These are phyloP conservation scores for Hemerocallis citrina DNA, from an alignment of 106 monocot genomes.

Conservation along the genomic window DNA sequence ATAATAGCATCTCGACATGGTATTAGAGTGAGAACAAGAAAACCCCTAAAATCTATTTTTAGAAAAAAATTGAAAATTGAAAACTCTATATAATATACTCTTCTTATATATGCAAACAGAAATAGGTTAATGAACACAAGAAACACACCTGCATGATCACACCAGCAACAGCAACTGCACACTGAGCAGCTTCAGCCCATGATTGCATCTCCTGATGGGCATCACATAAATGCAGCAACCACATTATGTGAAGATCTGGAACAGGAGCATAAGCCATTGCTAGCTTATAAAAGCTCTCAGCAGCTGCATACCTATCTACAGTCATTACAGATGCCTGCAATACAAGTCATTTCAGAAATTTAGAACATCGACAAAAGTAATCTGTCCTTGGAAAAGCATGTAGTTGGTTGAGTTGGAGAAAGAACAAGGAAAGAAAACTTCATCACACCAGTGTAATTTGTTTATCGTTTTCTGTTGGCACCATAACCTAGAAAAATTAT, in stretches of 20 bases:
- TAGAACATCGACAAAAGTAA: too few relatives aligned
- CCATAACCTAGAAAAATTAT: too few relatives aligned
- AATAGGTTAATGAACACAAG: neutral
- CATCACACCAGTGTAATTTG: too few relatives aligned
- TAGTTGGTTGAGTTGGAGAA: too few relatives aligned
- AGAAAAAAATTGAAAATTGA: too few relatives aligned
- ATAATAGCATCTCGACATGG: neutral
- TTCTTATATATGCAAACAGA: too few relatives aligned
- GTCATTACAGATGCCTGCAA: constrained; percentile 73
- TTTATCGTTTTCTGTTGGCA: too few relatives aligned
- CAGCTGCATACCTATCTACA: constrained; percentile 85
- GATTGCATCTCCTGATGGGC: constrained; percentile 99
- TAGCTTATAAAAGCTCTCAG: constrained; percentile 90
- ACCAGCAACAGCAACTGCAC: constrained; percentile 98
- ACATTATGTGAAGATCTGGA: constrained; percentile 99
- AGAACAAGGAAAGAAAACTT: too few relatives aligned
- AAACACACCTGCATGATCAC: constrained; percentile 93
- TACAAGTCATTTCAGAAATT: neutral
- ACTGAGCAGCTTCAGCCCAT: constrained; percentile 99
- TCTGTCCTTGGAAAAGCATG: too few relatives aligned
- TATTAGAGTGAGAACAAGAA: too few relatives aligned
- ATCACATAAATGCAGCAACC: constrained; percentile 93
- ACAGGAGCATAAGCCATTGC: constrained; percentile 92
- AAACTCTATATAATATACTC: too few relatives aligned
- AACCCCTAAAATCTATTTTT: too few relatives aligned